Evolutionary conservation across 441 rosid genomes (phyloP).

Genomic region (Hura crepitans): DNA sequence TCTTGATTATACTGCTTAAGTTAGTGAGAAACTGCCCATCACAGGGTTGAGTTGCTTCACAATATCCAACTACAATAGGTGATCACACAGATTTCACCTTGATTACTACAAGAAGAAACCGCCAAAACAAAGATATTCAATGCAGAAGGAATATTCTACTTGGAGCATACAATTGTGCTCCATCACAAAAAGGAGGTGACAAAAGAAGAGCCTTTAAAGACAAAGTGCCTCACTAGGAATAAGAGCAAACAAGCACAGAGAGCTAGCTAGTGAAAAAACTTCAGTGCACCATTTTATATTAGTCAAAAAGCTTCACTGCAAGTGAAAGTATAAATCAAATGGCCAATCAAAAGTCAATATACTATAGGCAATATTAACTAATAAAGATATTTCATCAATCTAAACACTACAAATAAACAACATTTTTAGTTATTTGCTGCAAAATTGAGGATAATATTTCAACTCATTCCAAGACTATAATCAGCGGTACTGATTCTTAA

Average conservation of each 20-base stretch:
- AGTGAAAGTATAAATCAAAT: not conserved
- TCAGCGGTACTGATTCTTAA: not conserved
- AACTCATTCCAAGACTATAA: not conserved
- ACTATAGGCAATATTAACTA: not conserved
- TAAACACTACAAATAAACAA: not conserved
- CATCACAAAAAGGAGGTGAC: not conserved
- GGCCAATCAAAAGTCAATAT: not conserved
- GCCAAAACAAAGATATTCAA: not conserved
- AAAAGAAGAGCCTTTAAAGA: not conserved
- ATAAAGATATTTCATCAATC: not conserved
- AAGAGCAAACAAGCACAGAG: not conserved
- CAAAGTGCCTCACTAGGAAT: not conserved
- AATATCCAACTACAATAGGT: not conserved
- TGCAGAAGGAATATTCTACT: not conserved
- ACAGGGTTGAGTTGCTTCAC: not conserved
- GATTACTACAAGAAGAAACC: not conserved
- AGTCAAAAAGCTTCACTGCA: no score
- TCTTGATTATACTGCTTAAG: not conserved
- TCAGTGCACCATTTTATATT: not conserved
- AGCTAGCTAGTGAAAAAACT: not conserved
- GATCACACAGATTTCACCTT: not conserved
- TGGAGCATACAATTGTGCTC: not conserved
- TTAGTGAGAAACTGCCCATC: not conserved
- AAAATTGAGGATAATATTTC: conserved; percentile 4
- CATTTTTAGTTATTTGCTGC: not conserved